Evolutionary conservation across 2,329 filamentous ascomycete species (phyloP).

Genomic region (Talaromyces sp.): DNA sequence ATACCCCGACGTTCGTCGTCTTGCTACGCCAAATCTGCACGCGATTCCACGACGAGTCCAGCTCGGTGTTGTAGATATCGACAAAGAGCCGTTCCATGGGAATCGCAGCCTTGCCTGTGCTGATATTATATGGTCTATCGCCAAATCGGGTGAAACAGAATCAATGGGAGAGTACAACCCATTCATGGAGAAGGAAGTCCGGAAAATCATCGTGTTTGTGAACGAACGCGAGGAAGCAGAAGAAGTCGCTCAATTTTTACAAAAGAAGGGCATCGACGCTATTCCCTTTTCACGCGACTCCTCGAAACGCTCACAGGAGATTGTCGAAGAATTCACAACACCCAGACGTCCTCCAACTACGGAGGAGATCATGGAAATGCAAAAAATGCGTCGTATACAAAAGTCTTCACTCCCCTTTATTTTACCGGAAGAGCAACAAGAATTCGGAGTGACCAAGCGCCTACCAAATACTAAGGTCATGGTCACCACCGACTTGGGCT

Average conservation of each 20-base stretch:
- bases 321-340: slow-evolving; percentile 67
- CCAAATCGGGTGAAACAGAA: slow-evolving; percentile 61
- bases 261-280: slow-evolving; percentile 81
- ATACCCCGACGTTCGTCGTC: slow-evolving; percentile 76
- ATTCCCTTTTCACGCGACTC: slow-evolving; percentile 81
- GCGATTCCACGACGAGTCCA: slow-evolving; percentile 93
- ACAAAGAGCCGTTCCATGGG: slow-evolving; percentile 86
- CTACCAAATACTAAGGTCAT: slow-evolving; percentile 65
- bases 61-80: slow-evolving; percentile 85
- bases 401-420: slow-evolving; percentile 39
- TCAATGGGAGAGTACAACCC: slow-evolving; percentile 28
- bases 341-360: slow-evolving; percentile 32
- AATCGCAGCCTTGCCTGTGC: slow-evolving; percentile 92
- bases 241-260: slow-evolving; percentile 72
- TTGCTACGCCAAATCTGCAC: slow-evolving; percentile 93
- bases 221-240: slow-evolving; percentile 89
- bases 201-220: slow-evolving; percentile 90
- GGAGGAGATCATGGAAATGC: slow-evolving; percentile 30
- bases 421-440: slow-evolving; percentile 29
- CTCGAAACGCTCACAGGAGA: slow-evolving; percentile 69
- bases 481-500: slow-evolving; percentile 89
- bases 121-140: slow-evolving; percentile 90
- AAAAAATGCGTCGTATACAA: slow-evolving; percentile 27
- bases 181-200: slow-evolving; percentile 54
- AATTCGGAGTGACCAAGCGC: slow-evolving; percentile 16